Base-by-base conservation (phyloP, 805 yeast species). In the Nakazawaea peltata region DNA sequence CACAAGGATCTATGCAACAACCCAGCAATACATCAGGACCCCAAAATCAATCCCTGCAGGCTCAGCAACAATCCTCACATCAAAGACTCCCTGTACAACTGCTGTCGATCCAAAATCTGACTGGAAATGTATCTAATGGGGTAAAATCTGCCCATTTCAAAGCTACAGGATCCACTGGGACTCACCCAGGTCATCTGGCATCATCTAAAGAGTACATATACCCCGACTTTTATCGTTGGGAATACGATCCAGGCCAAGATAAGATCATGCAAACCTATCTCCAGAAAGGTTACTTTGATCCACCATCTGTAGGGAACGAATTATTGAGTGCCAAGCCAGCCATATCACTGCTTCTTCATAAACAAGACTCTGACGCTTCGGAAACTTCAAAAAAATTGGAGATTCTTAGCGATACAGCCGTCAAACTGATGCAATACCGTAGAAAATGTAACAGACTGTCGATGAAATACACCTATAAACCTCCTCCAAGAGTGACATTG, bases 401-500 rank as follows among this genome's bases (percentile, higher is more conserved):
- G 19, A 54, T 67, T 4, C 51, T 77, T 30, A 66, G 72, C 21
- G 74, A 74, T 8, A 58, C 74, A 36, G 57, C 77, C 45, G 53
- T 67, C 32, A 59, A 59, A 34, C 65, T 81, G 4, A 59, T 74
- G 45, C 59, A 62, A n/a, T 55, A 61, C 28, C 61, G 80, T 24
- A 59, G 66, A 19, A 51, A 60, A 16, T 51, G 63, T 39, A 71
- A 69, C 46, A 60, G 64, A 29, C 59, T 77, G 11, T 53, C 58
- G 3, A 57, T 69, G 9, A 70, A 69, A 18, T 62, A 78, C 2
- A 65, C 75, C 5, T 84, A 77, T 59, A 78, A 74, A 43, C 83
- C 90, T 5, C 95, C 95, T 1, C 88, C 94, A 10, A 64, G 96
- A 43, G 95, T 90, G 19, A 90, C 96, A 0, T 56, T 90, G 21